phyloP scores from a whole-genome alignment of 441 rosid genomes.

The Populus trichocarpa region DNA sequence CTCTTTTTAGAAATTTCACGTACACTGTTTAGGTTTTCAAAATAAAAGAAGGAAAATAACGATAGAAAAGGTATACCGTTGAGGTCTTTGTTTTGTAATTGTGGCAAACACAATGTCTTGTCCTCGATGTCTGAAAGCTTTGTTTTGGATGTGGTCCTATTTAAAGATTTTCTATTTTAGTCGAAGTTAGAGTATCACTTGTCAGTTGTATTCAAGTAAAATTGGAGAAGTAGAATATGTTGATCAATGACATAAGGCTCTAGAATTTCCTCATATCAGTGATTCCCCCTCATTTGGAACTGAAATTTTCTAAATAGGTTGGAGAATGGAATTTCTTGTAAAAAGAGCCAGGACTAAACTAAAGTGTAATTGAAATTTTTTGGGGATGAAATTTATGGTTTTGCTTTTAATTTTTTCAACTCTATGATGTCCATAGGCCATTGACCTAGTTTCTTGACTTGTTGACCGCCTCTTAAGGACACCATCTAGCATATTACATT shows the following conservation, averaged over 20 bases:
- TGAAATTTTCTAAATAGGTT: background rate
- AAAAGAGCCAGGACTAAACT: background rate
- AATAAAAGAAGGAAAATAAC: background rate
- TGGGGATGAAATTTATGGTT: background rate
- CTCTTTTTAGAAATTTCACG: background rate
- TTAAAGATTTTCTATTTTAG: background rate
- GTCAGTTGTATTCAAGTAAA: background rate
- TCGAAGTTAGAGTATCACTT: background rate
- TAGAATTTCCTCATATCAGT: background rate
- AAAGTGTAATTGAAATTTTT: background rate
- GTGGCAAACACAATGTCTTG: no score
- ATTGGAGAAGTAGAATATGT: background rate
- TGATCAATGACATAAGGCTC: background rate
- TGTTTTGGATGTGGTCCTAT: background rate
- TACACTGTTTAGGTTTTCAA: background rate
- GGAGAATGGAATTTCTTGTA: background rate
- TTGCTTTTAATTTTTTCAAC: background rate
- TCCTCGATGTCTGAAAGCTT: no score
- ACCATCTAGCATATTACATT: background rate
- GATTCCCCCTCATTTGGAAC: background rate
- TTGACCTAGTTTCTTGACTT: background rate
- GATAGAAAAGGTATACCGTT: background rate
- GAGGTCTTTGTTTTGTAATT: background rate
- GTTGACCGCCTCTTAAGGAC: background rate
- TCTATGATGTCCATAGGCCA: background rate